Base-by-base conservation (phyloP, 805 yeast species). In the Ogataea pilisensis region DNA sequence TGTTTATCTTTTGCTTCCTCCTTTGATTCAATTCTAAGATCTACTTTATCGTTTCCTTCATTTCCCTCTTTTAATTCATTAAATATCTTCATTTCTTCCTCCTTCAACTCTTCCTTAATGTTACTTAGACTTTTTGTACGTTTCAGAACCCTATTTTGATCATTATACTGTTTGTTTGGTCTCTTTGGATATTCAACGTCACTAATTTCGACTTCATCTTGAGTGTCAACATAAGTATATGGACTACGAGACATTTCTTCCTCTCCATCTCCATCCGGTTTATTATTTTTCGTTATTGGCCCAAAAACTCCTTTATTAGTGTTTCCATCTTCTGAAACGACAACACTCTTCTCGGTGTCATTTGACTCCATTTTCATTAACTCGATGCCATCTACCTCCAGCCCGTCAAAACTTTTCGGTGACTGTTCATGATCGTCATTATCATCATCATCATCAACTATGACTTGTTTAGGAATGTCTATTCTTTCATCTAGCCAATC, bases 101-200 rank as follows among this genome's bases (percentile, higher is more conserved):
- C 33, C 8, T 32, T 19, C 16, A 31, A 18, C 25, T 37, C 42
- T 14, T 42, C 42, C 14, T 39, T 41, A 20, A 43, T 39, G 16
- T 44, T 37, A 35, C 34, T 39, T 14, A 39, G 35, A 34, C 51
- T 53, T 32, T 46, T 53, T 16, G 52, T 48, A 22, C 50, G 41
- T 28, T 53, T 53, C 17, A 44, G 31, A 12, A 37, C n/a, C 17
- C 51, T 41, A 14, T 39, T 49, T 2, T 42, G 44, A 18, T 49
- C 53, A 7, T 17, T 31, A 4, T 33, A 34, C 3, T 16, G 18
- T 2, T 19, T 37, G 8, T 25, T 25, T 8, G 42, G 18, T 19
- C 57, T 43, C 36, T 53, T 53, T 5, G 57, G 55, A 4, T 54
- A 53, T 11, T 38, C 41, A 3, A 36, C 49, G 3, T 38, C 27